These are phyloP conservation scores for Tanacetum coccineum DNA, from an alignment of 129 eudicot genomes.

Conservation along the genomic window DNA sequence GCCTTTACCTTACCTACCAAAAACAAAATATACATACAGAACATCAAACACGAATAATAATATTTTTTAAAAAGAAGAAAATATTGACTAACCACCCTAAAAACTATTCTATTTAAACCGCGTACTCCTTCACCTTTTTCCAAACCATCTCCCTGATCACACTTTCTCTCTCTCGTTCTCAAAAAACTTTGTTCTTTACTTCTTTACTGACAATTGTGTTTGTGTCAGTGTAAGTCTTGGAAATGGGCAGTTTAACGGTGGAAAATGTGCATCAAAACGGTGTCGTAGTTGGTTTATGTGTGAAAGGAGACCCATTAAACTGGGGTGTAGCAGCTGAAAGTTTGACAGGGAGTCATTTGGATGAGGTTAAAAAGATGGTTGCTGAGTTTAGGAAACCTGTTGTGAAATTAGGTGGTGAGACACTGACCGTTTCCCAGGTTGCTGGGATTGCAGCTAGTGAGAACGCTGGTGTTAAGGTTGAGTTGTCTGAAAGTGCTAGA, in stretches of 20 bases:
- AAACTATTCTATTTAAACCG: conserved; percentile 25
- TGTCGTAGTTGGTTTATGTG: conserved; percentile 26
- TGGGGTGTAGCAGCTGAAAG: conserved; percentile 75
- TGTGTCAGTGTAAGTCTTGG: background rate
- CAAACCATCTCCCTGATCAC: conserved; percentile 9
- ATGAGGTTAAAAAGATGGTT: conserved; percentile 79
- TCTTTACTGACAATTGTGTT: background rate
- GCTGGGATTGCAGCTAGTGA: conserved; percentile 63
- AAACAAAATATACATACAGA: conserved; percentile 5
- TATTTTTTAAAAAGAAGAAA: background rate
- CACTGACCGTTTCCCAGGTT: conserved; percentile 59
- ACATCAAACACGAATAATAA: background rate
- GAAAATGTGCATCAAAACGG: conserved; percentile 36
- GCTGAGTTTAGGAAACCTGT: conserved; percentile 65
- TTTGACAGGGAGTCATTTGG: conserved; percentile 69
- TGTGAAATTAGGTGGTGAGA: conserved; percentile 66
- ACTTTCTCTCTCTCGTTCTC: background rate
- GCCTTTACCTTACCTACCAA: conserved; percentile 23
- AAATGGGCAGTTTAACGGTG: conserved; percentile 31
- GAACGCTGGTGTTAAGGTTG: conserved; percentile 45
- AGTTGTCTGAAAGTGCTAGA: conserved; percentile 57
- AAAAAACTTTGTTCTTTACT: background rate
- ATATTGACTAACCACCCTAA: background rate
- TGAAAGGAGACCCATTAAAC: conserved; percentile 56
- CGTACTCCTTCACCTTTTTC: conserved; percentile 6